Evolutionary conservation across 2,329 filamentous ascomycete species (phyloP).

Genomic region (Cladophialophora immunda): DNA sequence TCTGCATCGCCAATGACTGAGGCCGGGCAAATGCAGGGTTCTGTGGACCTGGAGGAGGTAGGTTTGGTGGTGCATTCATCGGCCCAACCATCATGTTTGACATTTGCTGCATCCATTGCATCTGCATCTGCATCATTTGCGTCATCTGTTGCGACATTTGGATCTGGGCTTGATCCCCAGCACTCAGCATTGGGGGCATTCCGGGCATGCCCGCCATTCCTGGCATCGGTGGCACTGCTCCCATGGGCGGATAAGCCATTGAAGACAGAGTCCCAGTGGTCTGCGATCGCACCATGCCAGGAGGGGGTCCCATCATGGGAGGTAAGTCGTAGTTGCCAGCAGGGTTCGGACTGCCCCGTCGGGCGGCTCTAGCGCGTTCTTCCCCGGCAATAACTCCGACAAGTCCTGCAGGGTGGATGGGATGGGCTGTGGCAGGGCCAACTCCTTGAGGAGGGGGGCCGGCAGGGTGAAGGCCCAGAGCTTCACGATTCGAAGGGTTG

Average conservation of each 20-base stretch:
- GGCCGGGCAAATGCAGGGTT: slow-evolving; percentile 25
- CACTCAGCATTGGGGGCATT: slow-evolving; percentile 54
- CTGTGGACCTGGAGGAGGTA: slow-evolving; percentile 29
- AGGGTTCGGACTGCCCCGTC: slow-evolving; percentile 80
- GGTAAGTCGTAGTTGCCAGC: slow-evolving; percentile 49
- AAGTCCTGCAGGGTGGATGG: slow-evolving; percentile 74
- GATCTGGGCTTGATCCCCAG: slow-evolving; percentile 76
- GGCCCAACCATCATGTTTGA: slow-evolving; percentile 68
- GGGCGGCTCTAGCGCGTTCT: slow-evolving; percentile 78
- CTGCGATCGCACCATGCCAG: slow-evolving; percentile 49
- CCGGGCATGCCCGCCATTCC: slow-evolving; percentile 34
- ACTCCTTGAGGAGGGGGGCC: slow-evolving; percentile 26
- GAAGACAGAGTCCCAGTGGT: slow-evolving; percentile 47
- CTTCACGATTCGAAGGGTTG: slow-evolving; percentile 75
- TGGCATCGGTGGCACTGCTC: slow-evolving; percentile 29
- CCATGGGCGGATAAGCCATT: slow-evolving; percentile 35
- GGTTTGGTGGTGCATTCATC: slow-evolving; percentile 18
- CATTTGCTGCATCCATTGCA: slow-evolving; percentile 85
- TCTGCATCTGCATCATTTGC: slow-evolving; percentile 91
- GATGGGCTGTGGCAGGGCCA: slow-evolving; percentile 39
- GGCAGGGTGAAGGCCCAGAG: slow-evolving; percentile 70
- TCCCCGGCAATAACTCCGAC: slow-evolving; percentile 89
- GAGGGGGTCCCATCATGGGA: slow-evolving; percentile 39
- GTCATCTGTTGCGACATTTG: slow-evolving; percentile 85
- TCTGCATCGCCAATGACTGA: slow-evolving; percentile 34